Conservation (phyloP, 139 green algal species). For the Chlamydomonas schloesseri region DNA sequence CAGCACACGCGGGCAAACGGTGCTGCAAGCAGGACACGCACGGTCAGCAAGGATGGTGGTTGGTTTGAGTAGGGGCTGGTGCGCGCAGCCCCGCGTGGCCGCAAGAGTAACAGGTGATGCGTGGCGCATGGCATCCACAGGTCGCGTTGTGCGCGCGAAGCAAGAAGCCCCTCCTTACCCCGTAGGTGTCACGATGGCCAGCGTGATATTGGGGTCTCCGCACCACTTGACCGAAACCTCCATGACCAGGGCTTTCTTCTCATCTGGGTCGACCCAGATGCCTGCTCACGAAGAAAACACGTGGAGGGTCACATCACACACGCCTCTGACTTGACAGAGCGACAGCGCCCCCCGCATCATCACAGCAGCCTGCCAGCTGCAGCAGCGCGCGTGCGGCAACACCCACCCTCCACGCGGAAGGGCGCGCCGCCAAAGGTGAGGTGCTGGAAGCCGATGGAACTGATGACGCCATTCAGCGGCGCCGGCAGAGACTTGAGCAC, state of each 20-base stretch:
- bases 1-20: conserved; percentile 87
- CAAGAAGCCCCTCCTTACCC: background rate
- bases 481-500: background rate
- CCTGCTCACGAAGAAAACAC: background rate
- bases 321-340: too few species aligned
- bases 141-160: too few species aligned
- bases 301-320: too few species aligned
- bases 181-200: conserved; percentile 80
- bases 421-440: conserved; percentile 89
- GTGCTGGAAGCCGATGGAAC: conserved; percentile 86
- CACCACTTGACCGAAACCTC: conserved; percentile 88
- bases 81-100: too few species aligned
- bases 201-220: conserved; percentile 89
- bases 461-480: conserved; percentile 69
- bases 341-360: too few species aligned
- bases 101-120: too few species aligned
- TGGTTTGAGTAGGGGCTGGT: too few species aligned
- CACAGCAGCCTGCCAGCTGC: too few species aligned
- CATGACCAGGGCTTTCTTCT: conserved; percentile 57
- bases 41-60: too few species aligned
- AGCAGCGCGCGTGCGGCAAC: too few species aligned
- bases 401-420: conserved; percentile 74
- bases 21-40: conserved; percentile 26
- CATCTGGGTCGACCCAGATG: conserved; percentile 14
- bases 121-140: too few species aligned